Base-by-base conservation (phyloP, 2,329 filamentous ascomycete genomes). In the Parastagonospora nodorum region DNA sequence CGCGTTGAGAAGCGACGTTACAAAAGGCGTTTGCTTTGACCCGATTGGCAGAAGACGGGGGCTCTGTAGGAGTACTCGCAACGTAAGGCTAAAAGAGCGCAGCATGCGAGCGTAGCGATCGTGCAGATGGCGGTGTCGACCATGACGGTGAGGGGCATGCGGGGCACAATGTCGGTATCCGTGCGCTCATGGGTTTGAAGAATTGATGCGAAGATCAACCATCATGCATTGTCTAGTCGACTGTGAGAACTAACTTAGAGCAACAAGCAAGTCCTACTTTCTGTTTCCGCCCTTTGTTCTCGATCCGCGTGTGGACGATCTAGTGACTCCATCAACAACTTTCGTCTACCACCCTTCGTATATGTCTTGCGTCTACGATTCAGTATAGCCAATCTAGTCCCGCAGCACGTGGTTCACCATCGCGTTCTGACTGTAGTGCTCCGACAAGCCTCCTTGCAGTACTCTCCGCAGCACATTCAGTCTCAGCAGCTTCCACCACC, bases 401-500 rank as follows among this genome's bases (percentile, higher is more conserved):
- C 69, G 71, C 40, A 74, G 48, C 29, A 61, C 63, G 28, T 66
- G 56, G 8, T 61, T 68, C 3, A 74, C 71, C 1, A 67, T 53
- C 42, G 74, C 69, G 32, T 75, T 75, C 45, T 73, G 66, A 40
- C 72, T 67, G 41, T 71, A 73, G 42, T 75, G 72, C 28, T 68
- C 63, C 5, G 64, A 58, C 48, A 74, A 73, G 0, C 72, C 72
- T 15, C 70, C 69, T 50, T 84, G 82, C 35, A 89, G 73, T 28
- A 86, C 74, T 33, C 86, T 74, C 63, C 84, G 80, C 45, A 90
- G 72, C 2, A 82, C 81, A 53, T 85, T 83, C 43, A 89, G 72
- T 28, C 86, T 78, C 59, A 84, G 78, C 61, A 88, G 75, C 71
- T 90, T 90, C 87, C 87, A 90, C 88, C 88, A 90, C 57, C 82